A percentile compares a stretch with the other conserved stretches of the same genome.
Conservation (phyloP, 805 yeast species). For the Sugiyamaella qingdaonensis region DNA sequence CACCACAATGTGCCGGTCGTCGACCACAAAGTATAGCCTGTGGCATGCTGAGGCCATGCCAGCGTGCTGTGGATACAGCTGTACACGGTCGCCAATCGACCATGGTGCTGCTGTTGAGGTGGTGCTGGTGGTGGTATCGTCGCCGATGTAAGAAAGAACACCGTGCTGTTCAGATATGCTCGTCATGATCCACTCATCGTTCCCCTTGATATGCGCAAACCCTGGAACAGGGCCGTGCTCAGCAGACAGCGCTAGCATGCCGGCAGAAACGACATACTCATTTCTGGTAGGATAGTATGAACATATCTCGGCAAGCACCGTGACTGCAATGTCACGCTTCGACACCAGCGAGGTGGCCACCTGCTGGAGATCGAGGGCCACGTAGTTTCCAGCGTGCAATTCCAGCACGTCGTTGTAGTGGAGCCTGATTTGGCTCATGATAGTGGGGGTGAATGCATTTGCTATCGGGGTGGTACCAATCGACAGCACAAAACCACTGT, state of each 20-base stretch:
- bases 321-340: conserved; percentile 47
- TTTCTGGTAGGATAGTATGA: conserved; percentile 57
- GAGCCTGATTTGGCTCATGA: conserved; percentile 28
- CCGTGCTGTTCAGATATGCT: conserved; percentile 78
- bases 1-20: conserved; percentile 43
- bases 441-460: conserved; percentile 38
- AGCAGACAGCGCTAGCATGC: conserved; percentile 62
- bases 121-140: conserved; percentile 1
- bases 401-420: conserved; percentile 53
- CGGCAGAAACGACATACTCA: conserved; percentile 64
- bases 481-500: conserved; percentile 53
- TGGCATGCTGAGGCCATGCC: conserved; percentile 64
- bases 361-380: conserved; percentile 70
- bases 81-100: conserved; percentile 47
- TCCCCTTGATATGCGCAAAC: conserved; percentile 44
- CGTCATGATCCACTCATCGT: conserved; percentile 58
- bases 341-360: conserved; percentile 56
- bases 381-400: conserved; percentile 74
- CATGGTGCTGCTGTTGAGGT: conserved; percentile 7
- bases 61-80: conserved; percentile 61
- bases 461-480: conserved; percentile 82
- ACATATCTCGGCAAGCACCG: conserved; percentile 53
- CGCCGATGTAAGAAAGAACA: conserved; percentile 40
- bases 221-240: conserved; percentile 61
- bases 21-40: conserved; percentile 52